Percentiles rank a stretch among this genome's conserved stretches.
These are phyloP conservation scores for Sicyos edulis DNA, from an alignment of 306 rosid species.

Conservation along the genomic window DNA sequence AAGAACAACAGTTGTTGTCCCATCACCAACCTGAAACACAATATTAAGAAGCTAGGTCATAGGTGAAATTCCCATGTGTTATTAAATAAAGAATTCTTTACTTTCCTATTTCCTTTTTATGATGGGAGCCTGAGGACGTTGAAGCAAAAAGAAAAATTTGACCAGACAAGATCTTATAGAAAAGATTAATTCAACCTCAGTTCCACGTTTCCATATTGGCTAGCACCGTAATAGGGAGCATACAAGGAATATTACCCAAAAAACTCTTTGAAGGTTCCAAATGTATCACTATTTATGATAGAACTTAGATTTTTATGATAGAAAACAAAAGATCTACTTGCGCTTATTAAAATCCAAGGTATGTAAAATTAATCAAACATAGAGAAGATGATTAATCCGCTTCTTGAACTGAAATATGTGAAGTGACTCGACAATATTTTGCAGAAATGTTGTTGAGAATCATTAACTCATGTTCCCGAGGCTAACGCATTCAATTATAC, in stretches of 20 bases:
- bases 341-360: background rate
- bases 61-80: background rate
- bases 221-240: background rate
- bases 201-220: background rate
- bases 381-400: background rate
- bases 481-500: too few relatives aligned
- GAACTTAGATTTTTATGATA: background rate
- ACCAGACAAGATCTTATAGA: background rate
- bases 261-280: background rate
- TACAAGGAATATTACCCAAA: background rate
- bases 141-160: background rate
- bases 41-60: background rate
- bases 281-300: constrained; percentile 1
- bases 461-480: too few relatives aligned
- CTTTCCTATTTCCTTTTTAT: background rate
- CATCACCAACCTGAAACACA: constrained; percentile 83
- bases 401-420: background rate
- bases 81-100: background rate
- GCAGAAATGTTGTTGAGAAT: too few relatives aligned
- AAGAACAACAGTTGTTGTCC: constrained; percentile 94
- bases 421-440: background rate
- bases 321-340: background rate
- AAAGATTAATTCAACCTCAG: background rate
- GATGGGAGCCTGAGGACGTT: background rate
- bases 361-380: background rate